These are phyloP conservation scores for Lactifluus volemus DNA, from an alignment of 768 basidiomycete species.

Conservation along the genomic window DNA sequence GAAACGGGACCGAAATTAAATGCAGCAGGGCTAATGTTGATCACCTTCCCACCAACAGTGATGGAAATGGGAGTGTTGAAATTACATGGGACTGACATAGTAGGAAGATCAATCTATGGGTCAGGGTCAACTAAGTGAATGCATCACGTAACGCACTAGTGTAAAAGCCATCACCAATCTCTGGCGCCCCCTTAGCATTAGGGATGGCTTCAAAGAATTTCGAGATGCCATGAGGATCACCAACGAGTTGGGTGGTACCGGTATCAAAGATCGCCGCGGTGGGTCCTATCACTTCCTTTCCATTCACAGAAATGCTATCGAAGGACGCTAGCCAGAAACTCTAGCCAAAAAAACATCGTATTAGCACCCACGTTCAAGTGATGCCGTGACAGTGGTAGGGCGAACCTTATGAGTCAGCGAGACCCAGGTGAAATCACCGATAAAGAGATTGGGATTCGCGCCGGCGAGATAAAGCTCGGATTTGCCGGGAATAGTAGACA, in stretches of 20 bases:
- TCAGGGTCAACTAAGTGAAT: background rate
- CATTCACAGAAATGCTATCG: conserved; percentile 22
- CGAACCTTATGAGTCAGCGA: background rate
- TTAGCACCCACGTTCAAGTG: too few species aligned
- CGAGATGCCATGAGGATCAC: conserved; percentile 1
- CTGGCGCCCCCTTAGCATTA: too few species aligned
- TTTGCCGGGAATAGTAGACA: conserved; percentile 24
- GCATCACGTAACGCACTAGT: background rate
- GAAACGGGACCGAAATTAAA: background rate
- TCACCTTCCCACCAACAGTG: background rate
- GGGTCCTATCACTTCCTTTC: conserved; percentile 1
- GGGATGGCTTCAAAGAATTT: background rate
- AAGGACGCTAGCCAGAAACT: conserved; percentile 20
- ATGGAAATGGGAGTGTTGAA: background rate
- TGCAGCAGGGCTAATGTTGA: background rate
- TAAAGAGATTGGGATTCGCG: conserved; percentile 4
- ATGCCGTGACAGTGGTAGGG: too few species aligned
- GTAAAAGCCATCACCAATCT: background rate
- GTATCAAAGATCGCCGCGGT: conserved; percentile 25
- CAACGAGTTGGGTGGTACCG: conserved; percentile 27
- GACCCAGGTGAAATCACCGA: conserved; percentile 8
- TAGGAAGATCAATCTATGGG: background rate
- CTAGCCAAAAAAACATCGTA: background rate
- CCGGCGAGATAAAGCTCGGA: conserved; percentile 29
- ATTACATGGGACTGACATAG: background rate